Base-by-base conservation (phyloP, 495 filamentous ascomycete genomes). In the Echria macrotheca region DNA sequence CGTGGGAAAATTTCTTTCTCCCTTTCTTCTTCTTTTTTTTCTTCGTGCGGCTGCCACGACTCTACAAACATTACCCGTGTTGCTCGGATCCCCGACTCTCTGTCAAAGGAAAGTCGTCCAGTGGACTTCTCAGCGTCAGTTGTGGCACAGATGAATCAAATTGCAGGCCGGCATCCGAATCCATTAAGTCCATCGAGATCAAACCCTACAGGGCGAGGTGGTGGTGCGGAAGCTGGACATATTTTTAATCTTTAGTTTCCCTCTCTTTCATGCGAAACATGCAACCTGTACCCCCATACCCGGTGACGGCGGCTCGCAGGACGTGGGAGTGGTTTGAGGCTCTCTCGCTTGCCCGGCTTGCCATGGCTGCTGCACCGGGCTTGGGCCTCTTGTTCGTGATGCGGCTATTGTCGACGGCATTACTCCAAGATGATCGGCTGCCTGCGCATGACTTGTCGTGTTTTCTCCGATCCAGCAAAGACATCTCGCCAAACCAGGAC, bases 181-280 rank as follows among this genome's bases (percentile, higher is more conserved):
- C 57, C 58, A 66, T 52, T 66, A 55, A 70, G 62, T 68, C 68
- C 69, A 67, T 59, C 63, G 52, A 63, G 55, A 58, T 46, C 39
- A 60, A n/a, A 58, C 63, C 65, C 63, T 40, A 52, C 53, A 39
- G 67, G 71, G 57, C 59, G 69, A 58, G 69, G 56, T 70, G 69
- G 69, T 67, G 67, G 63, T 56, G 52, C 53, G 53, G 58, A 65
- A 62, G 68, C 61, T 58, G 68, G 72, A 75, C 70, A 75, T 72
- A 55, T 40, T 28, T 39, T 45, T 45, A 15, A 37, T 39, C 46
- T 36, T 32, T 22, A 12, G 49, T 10, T 24, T 9, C 14, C 24
- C 17, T 23, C 40, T 28, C 40, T 17, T 44, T 45, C 44, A 41
- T 49, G 48, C 54, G 23, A 47, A 47, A 49, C 28, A 24, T 17